Base-by-base conservation (phyloP, 805 yeast species). In the Candida fluviatilis region DNA sequence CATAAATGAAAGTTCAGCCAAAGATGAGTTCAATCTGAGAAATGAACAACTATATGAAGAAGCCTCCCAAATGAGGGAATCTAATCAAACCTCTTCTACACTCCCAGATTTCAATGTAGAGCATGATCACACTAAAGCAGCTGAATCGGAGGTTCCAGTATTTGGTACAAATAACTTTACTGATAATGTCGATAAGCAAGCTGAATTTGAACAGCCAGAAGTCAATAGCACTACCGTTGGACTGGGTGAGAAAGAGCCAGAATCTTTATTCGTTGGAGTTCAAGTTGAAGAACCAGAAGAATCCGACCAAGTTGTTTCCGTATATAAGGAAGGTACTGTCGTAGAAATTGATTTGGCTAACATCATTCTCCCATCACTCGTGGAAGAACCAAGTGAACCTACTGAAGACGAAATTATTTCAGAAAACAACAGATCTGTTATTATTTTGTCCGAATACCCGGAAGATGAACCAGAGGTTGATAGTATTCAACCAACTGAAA, bases 401-500 rank as follows among this genome's bases (percentile, higher is more conserved):
- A 14, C 23, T 4, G 13, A n/a, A 5, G 25, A 17, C 4, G 16
- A 31, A 6, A n/a, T 7, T 10, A n/a, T 25, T 11, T 5, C 15
- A 5, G n/a, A 17, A 8, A 33, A 13, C 6, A 7, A 6, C 15
- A 10, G n/a, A 26, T 13, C 29, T 26, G 29, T 8, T 12, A 26
- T 26, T 26, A 17, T 5, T 12, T 5, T 14, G 5, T 23, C 29
- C 21, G 18, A 5, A 15, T 12, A 14, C 10, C 10, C n/a, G 15
- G 17, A 32, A 23, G 40, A 14, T 10, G 31, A 15, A 14, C 31
- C n/a, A 14, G 19, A 17, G 27, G 35, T 13, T 26, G 26, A 25
- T 21, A 16, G 16, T 15, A 35, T 17, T n/a, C 10, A 10, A 6
- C 37, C 37, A 34, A 34, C 23, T 16, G 31, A 34, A 27, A 26